Base-by-base conservation (phyloP, 345 rosid genomes). In the Populus simonii region DNA sequence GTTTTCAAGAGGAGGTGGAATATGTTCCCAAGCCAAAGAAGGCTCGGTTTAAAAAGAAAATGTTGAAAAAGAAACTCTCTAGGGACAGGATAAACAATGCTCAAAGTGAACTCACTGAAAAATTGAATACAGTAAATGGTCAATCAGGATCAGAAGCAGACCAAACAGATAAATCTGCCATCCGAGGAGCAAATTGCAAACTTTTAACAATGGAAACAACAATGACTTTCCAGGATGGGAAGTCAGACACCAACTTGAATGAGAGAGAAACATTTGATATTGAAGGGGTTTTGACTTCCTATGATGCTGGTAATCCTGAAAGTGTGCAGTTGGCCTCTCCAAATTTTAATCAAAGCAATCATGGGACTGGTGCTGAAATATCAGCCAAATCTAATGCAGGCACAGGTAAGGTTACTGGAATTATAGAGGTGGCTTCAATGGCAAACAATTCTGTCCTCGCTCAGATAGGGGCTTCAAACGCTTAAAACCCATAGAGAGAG, bases 21-120 rank as follows among this genome's bases (percentile, higher is more conserved):
- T 82, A 76, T 72, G 79, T 71, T 83, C 90, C 86, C 8, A 91
- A 92, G 83, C 85, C 89, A 20, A 96, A 87, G 86, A 91, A 81
- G 83, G 81, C 82, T 15, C 89, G 89, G 77, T 75, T 76, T 79
- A 93, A 86, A 69, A 95, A 79, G 90, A 93, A 87, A 80, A 72
- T 45, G 62, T 70, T 43, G 65, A 87, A 84, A 70, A 78, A 36
- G 62, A 89, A 85, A 69, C 59, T 22, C 53, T 69, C 62, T 31
- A 13, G 71, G 22, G 66, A 68, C 36, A 81, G 71, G 61, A 36
- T 27, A 6, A 75, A 51, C 43, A 51, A 63, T 79, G 66, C 66
- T 51, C 84, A 78, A 69, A 74, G 45, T 74, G 69, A 74, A 39
- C 66, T 29, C 25, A 13, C 35, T 2, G 78, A 73, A 38, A 67